Conservation (phyloP, 768 basidiomycete genomes). For the Galerina marginata region DNA sequence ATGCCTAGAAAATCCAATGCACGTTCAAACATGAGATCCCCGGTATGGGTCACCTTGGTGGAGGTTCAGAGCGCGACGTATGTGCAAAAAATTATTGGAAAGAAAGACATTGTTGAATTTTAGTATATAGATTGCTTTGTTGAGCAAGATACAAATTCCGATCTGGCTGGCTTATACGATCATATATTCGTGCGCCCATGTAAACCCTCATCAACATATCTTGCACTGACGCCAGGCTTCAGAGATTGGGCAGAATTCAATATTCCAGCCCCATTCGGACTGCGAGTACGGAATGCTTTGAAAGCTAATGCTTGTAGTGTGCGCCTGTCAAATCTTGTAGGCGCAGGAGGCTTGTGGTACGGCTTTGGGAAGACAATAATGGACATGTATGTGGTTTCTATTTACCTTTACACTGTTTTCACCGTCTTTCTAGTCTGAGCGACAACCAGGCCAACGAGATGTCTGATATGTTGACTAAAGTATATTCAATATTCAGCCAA, state of each 20-base stretch:
- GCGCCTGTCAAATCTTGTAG: constrained; percentile 80
- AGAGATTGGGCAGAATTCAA: constrained; percentile 92
- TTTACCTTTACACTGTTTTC: constrained; percentile 6
- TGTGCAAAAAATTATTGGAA: constrained; percentile 27
- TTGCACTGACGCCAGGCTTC: constrained; percentile 9
- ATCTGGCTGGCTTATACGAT: constrained; percentile 92
- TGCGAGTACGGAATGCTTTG: constrained; percentile 82
- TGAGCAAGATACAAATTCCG: constrained; percentile 82
- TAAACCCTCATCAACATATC: background rate
- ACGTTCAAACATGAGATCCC: constrained; percentile 87
- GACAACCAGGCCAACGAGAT: constrained; percentile 77
- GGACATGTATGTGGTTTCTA: constrained; percentile 63
- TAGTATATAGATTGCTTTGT: constrained; percentile 66
- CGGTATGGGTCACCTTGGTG: constrained; percentile 88
- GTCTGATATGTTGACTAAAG: constrained; percentile 73
- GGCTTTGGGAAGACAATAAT: constrained; percentile 87
- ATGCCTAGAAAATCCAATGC: constrained; percentile 84
- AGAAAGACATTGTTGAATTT: background rate
- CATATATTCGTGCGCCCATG: constrained; percentile 65
- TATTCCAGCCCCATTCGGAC: constrained; percentile 78
- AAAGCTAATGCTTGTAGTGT: constrained; percentile 90
- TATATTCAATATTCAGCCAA: constrained; percentile 23
- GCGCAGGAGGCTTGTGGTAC: constrained; percentile 91
- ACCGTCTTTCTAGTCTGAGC: constrained; percentile 57
- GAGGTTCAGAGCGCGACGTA: constrained; percentile 85